phyloP scores from a whole-genome alignment of 2,329 filamentous ascomycete genomes.

The Pseudogymnoascus sp. region DNA sequence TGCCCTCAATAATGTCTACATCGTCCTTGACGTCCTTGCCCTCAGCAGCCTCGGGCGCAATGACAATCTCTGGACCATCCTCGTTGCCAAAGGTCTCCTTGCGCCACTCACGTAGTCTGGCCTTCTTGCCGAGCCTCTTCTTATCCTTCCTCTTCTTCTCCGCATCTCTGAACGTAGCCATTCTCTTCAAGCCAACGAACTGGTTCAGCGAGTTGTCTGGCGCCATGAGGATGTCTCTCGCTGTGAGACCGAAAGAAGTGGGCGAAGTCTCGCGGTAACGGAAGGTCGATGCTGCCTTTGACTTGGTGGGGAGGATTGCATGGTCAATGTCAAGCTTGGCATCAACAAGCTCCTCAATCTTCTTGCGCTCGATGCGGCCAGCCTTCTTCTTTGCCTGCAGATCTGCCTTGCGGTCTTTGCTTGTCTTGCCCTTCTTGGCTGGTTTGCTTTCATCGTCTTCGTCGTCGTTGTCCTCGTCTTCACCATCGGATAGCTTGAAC shows the following conservation, averaged over 20 bases:
- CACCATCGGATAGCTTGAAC: slow-evolving; percentile 40
- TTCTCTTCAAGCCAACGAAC: slow-evolving; percentile 89
- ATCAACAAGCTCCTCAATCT: slow-evolving; percentile 81
- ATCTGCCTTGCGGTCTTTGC: slow-evolving; percentile 51
- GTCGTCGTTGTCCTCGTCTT: slow-evolving; percentile 31
- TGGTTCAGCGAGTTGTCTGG: slow-evolving; percentile 82
- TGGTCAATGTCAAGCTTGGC: slow-evolving; percentile 67
- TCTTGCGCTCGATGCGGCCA: slow-evolving; percentile 70
- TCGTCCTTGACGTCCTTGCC: slow-evolving; percentile 20
- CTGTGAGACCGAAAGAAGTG: slow-evolving; percentile 78
- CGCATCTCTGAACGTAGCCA: slow-evolving; percentile 77
- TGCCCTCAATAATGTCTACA: slow-evolving; percentile 30
- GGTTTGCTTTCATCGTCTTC: slow-evolving; percentile 35
- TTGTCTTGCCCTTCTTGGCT: slow-evolving; percentile 52
- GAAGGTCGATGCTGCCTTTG: slow-evolving; percentile 54
- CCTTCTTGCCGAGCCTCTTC: slow-evolving; percentile 89
- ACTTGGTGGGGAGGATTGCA: slow-evolving; percentile 46
- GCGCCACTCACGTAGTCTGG: slow-evolving; percentile 78
- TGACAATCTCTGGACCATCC: slow-evolving; percentile 29
- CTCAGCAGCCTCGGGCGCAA: slow-evolving; percentile 18
- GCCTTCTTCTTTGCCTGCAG: slow-evolving; percentile 55
- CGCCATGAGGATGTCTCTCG: slow-evolving; percentile 81
- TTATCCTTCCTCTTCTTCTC: slow-evolving; percentile 86
- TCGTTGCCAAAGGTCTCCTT: slow-evolving; percentile 52
- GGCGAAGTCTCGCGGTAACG: slow-evolving; percentile 93